Base-by-base conservation (phyloP, 768 basidiomycete genomes). In the Leccinum obscurum region DNA sequence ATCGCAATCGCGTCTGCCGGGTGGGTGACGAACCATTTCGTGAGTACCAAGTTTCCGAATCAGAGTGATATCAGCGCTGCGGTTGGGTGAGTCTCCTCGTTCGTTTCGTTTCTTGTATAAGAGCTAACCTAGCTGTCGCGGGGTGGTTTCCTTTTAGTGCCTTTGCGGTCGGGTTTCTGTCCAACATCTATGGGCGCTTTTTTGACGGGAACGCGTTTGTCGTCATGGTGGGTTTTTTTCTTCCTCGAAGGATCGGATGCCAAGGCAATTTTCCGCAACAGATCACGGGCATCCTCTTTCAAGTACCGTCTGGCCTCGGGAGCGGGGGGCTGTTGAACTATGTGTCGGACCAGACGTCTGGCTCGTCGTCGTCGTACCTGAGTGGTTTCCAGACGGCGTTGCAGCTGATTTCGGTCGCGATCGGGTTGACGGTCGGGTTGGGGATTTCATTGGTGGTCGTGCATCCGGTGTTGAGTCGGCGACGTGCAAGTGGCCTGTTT, bases 271-370 rank as follows among this genome's bases (percentile, higher is more conserved):
- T 8, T 41, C 7, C 17, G 41, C 41, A 0, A 2, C 54, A 76
- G 81, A 87, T 90, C 63, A 90, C 88, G 0, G 91, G 89, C 24
- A 89, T 94, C 52, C 78, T 93, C 15, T 90, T 93, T 77, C 93
- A 94, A 75, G 81, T 94, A 1, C 92, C 92, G 0, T 90, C 89
- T 8, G 92, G 92, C 41, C 81, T 94, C 11, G 85, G 87, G 8
- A 90, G 85, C 49, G 90, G 90, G 4, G 26, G 28, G 28, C 1
- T 94, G 7, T 80, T 95, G 62, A 84, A 82, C 61, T 92, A 87
- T 67, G 87, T 84, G 11, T 79, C 80, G 39, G 76, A 83, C 62
- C 79, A 83, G 60, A 78, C 83, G 24, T 73, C 79, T 6, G 86
- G 85, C 14, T 78, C 79, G 34, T 75, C 81, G 4, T 72, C 76